A percentile compares a stretch with the other conserved stretches of the same genome.
phyloP scores from a whole-genome alignment of 352 stramenopile genomes.

The Pythium chondricola region DNA sequence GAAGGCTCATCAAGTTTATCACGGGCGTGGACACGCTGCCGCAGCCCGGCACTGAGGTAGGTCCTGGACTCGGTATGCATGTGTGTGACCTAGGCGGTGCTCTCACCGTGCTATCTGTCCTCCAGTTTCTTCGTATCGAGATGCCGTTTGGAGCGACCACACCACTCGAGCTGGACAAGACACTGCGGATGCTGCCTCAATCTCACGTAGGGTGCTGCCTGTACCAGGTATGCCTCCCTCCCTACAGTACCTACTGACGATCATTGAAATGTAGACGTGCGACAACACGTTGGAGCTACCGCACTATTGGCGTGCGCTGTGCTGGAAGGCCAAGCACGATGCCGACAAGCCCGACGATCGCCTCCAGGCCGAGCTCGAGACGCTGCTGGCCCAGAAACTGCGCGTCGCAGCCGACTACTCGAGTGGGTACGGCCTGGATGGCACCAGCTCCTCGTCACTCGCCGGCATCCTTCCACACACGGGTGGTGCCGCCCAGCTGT shows the following conservation, averaged over 20 bases:
- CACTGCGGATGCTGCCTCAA: constrained; percentile 60
- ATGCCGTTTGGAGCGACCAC: constrained; percentile 59
- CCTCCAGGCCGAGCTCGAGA: constrained; percentile 36
- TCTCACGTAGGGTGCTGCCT: constrained; percentile 41
- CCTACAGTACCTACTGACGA: neutral
- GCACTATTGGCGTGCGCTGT: constrained; percentile 68
- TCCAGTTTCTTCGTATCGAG: constrained; percentile 68
- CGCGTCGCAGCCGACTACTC: constrained; percentile 50
- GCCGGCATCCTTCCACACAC: constrained; percentile 15
- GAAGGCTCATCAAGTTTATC: constrained; percentile 70
- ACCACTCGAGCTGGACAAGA: constrained; percentile 31
- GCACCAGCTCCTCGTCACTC: constrained; percentile 18
- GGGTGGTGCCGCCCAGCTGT: neutral
- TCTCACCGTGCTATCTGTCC: too few relatives aligned
- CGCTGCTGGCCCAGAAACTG: constrained; percentile 50
- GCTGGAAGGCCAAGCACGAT: constrained; percentile 37
- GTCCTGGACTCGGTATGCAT: too few relatives aligned
- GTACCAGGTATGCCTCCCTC: neutral
- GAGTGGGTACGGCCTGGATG: constrained; percentile 59
- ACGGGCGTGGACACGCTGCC: constrained; percentile 62
- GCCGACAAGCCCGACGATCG: constrained; percentile 15
- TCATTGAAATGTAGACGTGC: constrained; percentile 36
- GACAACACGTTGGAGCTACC: constrained; percentile 71
- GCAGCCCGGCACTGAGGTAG: constrained; percentile 55
- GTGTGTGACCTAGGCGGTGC: too few relatives aligned